Base-by-base conservation (phyloP, 805 yeast species). In the Teunomyces funiuensis region DNA sequence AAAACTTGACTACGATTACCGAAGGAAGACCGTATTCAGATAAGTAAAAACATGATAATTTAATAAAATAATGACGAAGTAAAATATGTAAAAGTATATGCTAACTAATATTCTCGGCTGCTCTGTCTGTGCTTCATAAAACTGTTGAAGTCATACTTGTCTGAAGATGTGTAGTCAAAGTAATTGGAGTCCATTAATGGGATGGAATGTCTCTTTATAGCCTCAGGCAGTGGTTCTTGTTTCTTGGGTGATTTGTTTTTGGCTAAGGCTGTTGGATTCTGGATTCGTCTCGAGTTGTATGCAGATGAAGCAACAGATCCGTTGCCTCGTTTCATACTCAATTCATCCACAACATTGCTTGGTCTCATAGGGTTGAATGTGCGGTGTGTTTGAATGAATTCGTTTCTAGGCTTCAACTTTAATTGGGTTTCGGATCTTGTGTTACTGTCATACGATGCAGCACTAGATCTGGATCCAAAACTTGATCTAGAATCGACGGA, bases 121-220 rank as follows among this genome's bases (percentile, higher is more conserved):
- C 13, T 16, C 31, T 36, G 46, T 29, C 38, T 41, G 36, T 57
- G 67, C 33, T 58, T 57, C 63, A 67, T 67, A 40, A 62, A 69
- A 3, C 69, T 57, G 38, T 59, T 55, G 39, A 69, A 68, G 49
- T 69, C 71, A 41, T 68, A 69, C 30, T 53, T 55, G n/a, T 52
- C 62, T 31, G 45, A 47, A 0, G 50, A 39, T 4, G 63, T 45
- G 42, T 69, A 69, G 44, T 69, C 73, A 43, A 65, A 69, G 45
- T 66, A 66, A 40, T 54, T 54, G 5, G 56, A 47, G 13, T 59
- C 65, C 18, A 41, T 36, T 3, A n/a, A 16, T 5, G 42, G 38
- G 9, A 40, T 5, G 14, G 46, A 40, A 25, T 45, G 46, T 30
- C 49, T 41, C 36, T 42, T 45, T 20, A 7, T 33, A 20, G 39